Base-by-base conservation (phyloP, 768 basidiomycete species). In the Calocera viscosa region DNA sequence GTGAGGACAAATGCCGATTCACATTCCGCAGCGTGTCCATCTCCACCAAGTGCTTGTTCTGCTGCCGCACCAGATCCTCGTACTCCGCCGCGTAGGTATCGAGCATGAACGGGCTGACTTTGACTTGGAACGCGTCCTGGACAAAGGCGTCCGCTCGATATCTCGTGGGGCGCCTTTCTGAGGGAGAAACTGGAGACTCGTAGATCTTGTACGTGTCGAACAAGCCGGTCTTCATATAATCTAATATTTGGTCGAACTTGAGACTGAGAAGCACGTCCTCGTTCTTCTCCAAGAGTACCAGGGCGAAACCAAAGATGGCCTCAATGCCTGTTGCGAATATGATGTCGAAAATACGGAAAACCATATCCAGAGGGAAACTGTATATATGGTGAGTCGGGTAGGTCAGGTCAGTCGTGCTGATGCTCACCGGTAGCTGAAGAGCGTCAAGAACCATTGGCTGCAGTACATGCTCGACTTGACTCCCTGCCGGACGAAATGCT, bases 401-500 rank as follows among this genome's bases (percentile, higher is more conserved):
- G 30, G 16, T 64, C n/a, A 30, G 8, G 30, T 11, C 34, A 7
- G 26, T 38, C 5, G 35, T 38, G 35, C 11, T 24, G 5, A 16
- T n/a, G 73, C 82, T 72, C 73, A 88, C 91, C 91, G 85, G 76
- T 95, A 97, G 73, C 91, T 91, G 79, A 98, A 98, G 75, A 99
- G 78, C 0, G 96, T 98, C 74, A 99, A 80, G 76, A 98, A 97
- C 96, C 96, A 99, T 70, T 98, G 96, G 16, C 91, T 93, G 73
- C 92, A 95, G 74, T 89, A 98, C 94, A 99, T 98, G 77, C 90
- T 94, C 53, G 92, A 94, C 75, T 97, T 98, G 73, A 98, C 80
- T 33, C 94, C 95, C 76, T 96, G 90, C 33, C 94, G 85, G 33
- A 95, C 77, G 72, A 99, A 91, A 76, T 98, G 96, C 26, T 95